Base-by-base conservation (phyloP, 805 yeast species). In the Wickerhamomyces chambardii region DNA sequence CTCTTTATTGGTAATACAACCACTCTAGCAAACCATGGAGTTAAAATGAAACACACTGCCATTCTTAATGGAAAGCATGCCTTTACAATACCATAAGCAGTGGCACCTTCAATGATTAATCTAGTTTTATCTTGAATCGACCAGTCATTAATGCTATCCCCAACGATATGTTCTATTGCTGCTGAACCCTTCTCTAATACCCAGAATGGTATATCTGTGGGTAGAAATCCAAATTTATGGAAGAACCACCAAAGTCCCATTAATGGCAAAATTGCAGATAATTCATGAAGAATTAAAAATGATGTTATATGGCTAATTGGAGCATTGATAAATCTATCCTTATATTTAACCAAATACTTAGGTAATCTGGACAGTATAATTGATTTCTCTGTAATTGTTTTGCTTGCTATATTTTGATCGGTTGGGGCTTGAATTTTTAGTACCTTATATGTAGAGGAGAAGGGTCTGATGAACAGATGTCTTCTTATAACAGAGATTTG, bases 241-340 rank as follows among this genome's bases (percentile, higher is more conserved):
- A 84, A 66, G 1, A 64, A 42, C 47, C 74, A 81, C 87, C 90
- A 81, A 3, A 82, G 45, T 0, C 76, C 77, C 28, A 81, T 59
- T 33, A 84, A 60, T 1, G 94, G 94, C 21, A 71, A 68, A 3
- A 84, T 65, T 3, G 95, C 95, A 0, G 89, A 68, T 29, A 84
- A 42, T 49, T 84, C 95, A 49, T 84, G 95, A 12, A 84, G 61
- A 4, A 83, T 51, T 6, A 83, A 44, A 46, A 84, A 84, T 3
- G 87, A 64, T 1, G 81, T 65, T 11, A 79, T 62, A 50, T 77
- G 77, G 2, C 80, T 62, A 4, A 74, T 55, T 1, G 86, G 86
- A 0, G 83, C 77, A 32, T 64, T 50, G 15, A 66, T 56, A 39
- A 79, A 64, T 33, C 66, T 61, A 6, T 52, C 51, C 1, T 78